phyloP scores from a whole-genome alignment of 1,284 basidiomycete genomes.

The Tilletia setariae region DNA sequence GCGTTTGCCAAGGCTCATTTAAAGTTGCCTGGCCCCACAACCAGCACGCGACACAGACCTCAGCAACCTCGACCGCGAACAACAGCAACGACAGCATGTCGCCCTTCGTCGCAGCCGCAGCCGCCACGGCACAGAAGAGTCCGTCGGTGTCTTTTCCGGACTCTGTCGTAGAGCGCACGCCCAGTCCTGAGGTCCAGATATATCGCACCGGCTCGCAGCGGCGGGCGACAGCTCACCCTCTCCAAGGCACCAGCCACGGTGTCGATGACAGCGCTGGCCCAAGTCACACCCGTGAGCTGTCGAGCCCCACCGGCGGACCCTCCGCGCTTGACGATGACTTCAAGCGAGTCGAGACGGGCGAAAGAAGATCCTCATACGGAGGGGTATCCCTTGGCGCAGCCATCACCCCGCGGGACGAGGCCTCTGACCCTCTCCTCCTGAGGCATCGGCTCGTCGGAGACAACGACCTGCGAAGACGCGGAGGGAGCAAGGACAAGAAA shows the following conservation, averaged over 20 bases:
- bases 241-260: conserved; percentile 1
- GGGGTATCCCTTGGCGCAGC: conserved; percentile 16
- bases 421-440: conserved; percentile 57
- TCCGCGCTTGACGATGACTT: neutral
- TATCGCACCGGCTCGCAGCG: conserved; percentile 9
- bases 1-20: no score
- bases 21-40: no score
- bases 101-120: conserved; percentile 8
- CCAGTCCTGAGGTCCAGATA: conserved; percentile 14
- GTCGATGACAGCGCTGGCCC: neutral
- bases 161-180: conserved; percentile 10
- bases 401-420: conserved; percentile 29
- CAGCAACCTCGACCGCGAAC: no score
- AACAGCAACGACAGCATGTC: no score
- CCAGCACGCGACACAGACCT: no score
- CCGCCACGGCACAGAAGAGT: neutral
- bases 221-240: neutral
- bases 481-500: conserved; percentile 30
- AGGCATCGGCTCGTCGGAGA: conserved; percentile 55
- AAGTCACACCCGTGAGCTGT: neutral
- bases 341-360: conserved; percentile 5
- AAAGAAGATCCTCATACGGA: neutral
- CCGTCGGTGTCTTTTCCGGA: neutral
- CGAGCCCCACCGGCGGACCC: neutral
- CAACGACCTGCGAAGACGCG: conserved; percentile 30